Evolutionary conservation across 2,329 filamentous ascomycete species (phyloP).

Genomic region (Penicillium sp.): DNA sequence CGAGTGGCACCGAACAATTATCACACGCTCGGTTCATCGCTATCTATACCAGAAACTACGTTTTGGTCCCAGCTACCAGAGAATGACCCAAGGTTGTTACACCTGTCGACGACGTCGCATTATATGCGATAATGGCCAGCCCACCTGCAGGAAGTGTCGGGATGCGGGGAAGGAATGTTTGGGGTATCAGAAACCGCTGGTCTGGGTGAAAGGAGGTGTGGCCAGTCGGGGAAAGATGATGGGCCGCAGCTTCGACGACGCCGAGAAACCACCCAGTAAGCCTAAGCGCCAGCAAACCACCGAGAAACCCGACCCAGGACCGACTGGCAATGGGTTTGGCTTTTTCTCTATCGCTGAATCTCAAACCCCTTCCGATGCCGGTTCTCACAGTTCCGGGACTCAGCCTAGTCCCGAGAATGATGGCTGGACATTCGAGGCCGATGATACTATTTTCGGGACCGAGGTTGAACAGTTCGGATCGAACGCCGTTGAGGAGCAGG

Average conservation of each 20-base stretch:
- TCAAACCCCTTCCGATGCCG: constrained; percentile 15
- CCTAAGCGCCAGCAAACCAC: constrained; percentile 1
- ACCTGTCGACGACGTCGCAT: constrained; percentile 48
- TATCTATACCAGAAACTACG: constrained; percentile 11
- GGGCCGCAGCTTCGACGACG: constrained; percentile 53
- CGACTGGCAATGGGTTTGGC: constrained; percentile 5
- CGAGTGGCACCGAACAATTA: constrained; percentile 19
- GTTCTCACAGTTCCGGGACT: constrained; percentile 18
- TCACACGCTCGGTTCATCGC: constrained; percentile 14
- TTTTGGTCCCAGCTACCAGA: constrained; percentile 4
- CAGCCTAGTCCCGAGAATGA: constrained; percentile 21
- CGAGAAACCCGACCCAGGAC: not conserved
- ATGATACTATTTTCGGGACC: not conserved
- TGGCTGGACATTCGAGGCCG: constrained; percentile 14
- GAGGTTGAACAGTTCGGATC: not conserved
- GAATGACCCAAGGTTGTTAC: constrained; percentile 47
- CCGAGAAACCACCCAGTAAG: constrained; percentile 17
- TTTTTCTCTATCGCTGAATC: constrained; percentile 14
- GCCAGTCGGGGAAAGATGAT: constrained; percentile 53
- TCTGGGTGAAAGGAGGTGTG: constrained; percentile 47
- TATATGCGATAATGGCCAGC: constrained; percentile 46
- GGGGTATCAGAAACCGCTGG: constrained; percentile 45
- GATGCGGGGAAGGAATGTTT: constrained; percentile 47
- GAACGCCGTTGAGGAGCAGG: constrained; percentile 2
- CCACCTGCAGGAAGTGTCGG: constrained; percentile 45